Conservation (phyloP, 345 rosid genomes). For the Populus nigra region DNA sequence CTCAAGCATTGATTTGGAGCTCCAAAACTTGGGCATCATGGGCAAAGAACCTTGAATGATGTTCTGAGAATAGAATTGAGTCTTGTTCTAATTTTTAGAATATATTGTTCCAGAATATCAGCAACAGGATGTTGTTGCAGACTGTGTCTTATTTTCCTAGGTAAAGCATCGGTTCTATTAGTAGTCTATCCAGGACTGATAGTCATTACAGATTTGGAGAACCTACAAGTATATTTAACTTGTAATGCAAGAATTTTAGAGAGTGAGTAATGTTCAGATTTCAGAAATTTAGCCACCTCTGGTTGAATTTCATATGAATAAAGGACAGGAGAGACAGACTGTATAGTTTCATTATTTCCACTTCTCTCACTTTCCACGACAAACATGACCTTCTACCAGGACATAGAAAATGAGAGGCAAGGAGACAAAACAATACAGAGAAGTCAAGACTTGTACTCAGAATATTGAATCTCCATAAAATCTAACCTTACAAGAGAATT, state of each 20-base stretch:
- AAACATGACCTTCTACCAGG: background rate
- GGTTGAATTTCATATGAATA: background rate
- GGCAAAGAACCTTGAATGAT: background rate
- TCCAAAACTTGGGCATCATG: background rate
- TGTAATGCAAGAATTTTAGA: background rate
- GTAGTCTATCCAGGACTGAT: too few species aligned
- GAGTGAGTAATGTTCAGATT: background rate
- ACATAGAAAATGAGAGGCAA: background rate
- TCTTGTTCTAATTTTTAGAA: background rate
- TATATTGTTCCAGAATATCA: background rate
- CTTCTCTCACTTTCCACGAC: background rate
- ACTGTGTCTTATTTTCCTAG: too few species aligned
- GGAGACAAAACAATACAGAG: background rate
- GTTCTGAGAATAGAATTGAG: background rate
- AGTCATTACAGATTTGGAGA: background rate
- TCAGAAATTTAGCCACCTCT: background rate
- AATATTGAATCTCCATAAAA: slow-evolving; percentile 3
- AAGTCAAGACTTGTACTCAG: background rate
- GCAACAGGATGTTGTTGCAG: too few species aligned
- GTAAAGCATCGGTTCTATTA: too few species aligned
- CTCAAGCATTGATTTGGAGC: background rate
- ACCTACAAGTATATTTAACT: background rate
- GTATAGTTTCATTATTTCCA: background rate
- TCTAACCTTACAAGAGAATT: background rate
- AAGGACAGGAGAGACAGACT: background rate